A percentile compares a stretch with the other conserved stretches of the same genome.
Evolutionary conservation across 495 filamentous ascomycete species (phyloP).

Genomic region (Penicillium turbatum): DNA sequence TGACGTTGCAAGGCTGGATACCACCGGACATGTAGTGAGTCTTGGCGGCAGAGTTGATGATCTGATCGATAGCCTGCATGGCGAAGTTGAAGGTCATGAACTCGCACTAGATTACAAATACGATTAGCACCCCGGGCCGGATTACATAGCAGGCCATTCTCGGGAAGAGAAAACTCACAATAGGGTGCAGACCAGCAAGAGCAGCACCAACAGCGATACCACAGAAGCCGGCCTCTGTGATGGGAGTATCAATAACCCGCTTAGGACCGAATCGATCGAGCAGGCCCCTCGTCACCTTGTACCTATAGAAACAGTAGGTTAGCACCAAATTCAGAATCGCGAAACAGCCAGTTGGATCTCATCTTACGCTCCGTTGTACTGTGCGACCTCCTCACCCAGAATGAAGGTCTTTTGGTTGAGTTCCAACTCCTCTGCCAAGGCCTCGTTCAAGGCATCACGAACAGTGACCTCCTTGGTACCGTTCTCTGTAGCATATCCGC

Average conservation of each 20-base stretch:
- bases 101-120: constrained; percentile 64
- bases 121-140: background rate
- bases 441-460: constrained; percentile 95
- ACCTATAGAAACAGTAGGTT: constrained; percentile 43
- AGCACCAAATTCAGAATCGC: background rate
- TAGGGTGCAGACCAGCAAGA: constrained; percentile 86
- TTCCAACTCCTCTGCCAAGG: constrained; percentile 95
- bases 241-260: constrained; percentile 96
- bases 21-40: constrained; percentile 99
- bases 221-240: constrained; percentile 92
- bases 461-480: constrained; percentile 91
- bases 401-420: constrained; percentile 89
- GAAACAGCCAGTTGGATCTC: background rate
- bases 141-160: background rate
- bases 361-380: constrained; percentile 93
- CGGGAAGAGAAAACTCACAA: constrained; percentile 57
- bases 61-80: constrained; percentile 99
- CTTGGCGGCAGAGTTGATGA: constrained; percentile 98
- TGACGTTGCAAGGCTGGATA: constrained; percentile 99
- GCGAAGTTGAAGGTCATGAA: constrained; percentile 99
- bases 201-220: constrained; percentile 93
- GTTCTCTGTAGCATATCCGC: constrained; percentile 50
- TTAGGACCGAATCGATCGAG: constrained; percentile 96
- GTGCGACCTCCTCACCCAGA: constrained; percentile 95
- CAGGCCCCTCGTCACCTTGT: constrained; percentile 98